Percentiles rank a stretch among this genome's conserved stretches.
These are phyloP conservation scores for Jatropha multifida DNA, from an alignment of 441 rosid genomes.

Conservation along the genomic window DNA sequence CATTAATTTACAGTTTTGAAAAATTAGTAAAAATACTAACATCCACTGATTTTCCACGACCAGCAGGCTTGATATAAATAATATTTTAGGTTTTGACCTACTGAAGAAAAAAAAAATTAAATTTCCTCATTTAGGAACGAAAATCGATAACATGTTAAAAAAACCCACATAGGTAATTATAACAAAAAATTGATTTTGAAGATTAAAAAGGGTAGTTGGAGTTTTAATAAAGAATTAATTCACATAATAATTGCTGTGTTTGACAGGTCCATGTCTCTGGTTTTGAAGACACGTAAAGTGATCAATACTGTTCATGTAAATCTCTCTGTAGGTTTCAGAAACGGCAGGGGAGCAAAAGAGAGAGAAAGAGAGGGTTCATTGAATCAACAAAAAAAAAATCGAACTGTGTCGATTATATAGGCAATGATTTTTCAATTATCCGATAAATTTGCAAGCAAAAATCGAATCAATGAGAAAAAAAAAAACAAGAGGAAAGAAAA, in stretches of 20 bases:
- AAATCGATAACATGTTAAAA: constrained; percentile 20
- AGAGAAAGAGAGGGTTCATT: not conserved
- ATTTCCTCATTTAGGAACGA: constrained; percentile 28
- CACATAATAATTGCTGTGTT: constrained; percentile 27
- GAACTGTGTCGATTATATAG: not conserved
- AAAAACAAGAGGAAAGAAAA: not conserved
- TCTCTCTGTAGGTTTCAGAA: constrained; percentile 12
- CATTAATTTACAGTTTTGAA: constrained; percentile 3
- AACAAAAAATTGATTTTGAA: constrained; percentile 1
- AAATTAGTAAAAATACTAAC: not conserved
- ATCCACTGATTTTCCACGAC: not conserved
- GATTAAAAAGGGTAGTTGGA: constrained; percentile 3
- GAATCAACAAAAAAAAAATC: not conserved
- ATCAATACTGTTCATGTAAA: constrained; percentile 24
- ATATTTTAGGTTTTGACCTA: constrained; percentile 30
- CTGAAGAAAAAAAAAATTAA: not conserved
- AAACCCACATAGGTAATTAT: not conserved
- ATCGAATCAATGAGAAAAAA: not conserved
- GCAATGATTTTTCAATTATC: not conserved
- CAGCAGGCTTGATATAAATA: not conserved
- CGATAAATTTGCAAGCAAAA: not conserved
- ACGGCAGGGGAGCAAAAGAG: constrained; percentile 3
- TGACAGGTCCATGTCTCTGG: constrained; percentile 47
- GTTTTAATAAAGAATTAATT: constrained; percentile 21
- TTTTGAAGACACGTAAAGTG: constrained; percentile 28